Evolutionary conservation across 176 grass and related monocot species (phyloP).

Genomic region (Microstegium vimineum): DNA sequence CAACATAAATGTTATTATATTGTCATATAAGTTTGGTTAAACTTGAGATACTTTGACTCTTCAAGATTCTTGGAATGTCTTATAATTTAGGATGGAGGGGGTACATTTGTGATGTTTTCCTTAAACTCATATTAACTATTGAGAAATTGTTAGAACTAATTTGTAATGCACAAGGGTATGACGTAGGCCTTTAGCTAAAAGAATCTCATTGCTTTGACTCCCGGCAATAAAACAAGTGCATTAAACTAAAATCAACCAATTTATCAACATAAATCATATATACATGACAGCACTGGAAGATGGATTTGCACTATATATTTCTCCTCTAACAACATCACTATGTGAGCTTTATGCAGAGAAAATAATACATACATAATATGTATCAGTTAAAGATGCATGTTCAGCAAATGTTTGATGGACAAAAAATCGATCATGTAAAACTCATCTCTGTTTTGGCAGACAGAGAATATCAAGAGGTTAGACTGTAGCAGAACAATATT

Average conservation of each 20-base stretch:
- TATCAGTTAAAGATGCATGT: background rate
- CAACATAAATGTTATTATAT: too few species aligned
- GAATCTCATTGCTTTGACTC: background rate
- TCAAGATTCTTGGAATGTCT: too few species aligned
- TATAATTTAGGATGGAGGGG: too few species aligned
- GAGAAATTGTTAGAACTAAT: background rate
- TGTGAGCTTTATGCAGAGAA: background rate
- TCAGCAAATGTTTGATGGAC: background rate
- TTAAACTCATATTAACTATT: background rate
- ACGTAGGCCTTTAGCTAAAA: background rate
- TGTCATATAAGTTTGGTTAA: too few species aligned
- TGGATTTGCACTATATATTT: background rate
- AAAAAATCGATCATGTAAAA: background rate
- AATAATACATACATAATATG: background rate
- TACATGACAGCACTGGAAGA: background rate
- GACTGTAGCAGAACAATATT: background rate
- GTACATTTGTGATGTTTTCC: background rate
- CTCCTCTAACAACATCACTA: background rate
- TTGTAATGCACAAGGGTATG: background rate
- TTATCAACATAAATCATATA: background rate
- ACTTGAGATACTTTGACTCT: too few species aligned
- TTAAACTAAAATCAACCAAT: background rate
- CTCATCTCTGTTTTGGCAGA: background rate
- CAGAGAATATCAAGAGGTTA: background rate
- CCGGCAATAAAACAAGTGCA: background rate